Base-by-base conservation (phyloP, 306 rosid species). In the Casuarina cunninghamiana region DNA sequence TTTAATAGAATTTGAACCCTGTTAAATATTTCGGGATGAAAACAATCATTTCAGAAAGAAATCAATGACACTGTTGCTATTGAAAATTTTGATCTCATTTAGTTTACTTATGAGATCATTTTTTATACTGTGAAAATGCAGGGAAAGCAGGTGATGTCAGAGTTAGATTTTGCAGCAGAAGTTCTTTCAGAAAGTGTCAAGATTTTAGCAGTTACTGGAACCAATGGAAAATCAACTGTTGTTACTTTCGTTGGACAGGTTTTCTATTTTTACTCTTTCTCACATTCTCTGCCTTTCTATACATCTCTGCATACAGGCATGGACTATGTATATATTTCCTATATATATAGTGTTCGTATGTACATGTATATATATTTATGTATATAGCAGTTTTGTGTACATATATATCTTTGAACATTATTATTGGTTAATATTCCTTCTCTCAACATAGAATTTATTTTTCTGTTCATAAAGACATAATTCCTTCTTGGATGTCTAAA, bases 231-330 rank as follows among this genome's bases (percentile, higher is more conserved):
- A 73, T 82, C 82, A 42, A 82, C 85, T 44, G 78, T 73, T 11
- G 85, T 73, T 21, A 82, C 85, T 54, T 82, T 77, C 67, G 85
- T 82, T 21, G 85, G 85, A 74, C 85, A 82, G 82, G 85, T 77
- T 37, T 19, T 58, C 5, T 58, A 8, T 21, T 1, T 9, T 3
- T 57, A 10, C 1, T 21, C 32, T 55, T n/a, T 51, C 57, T 51
- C 57, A 48, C n/a, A 3, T 26, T 26, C 32, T 26, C 32, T 26
- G 32, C 32, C 32, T 26, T 26, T 26, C 32, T 26, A 26, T 26
- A 26, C 32, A 26, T 26, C 32, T 26, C 32, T 26, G 32, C 32
- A 26, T 26, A 26, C 32, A 26, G 32, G 32, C 32, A 1, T 26
- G 32, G 32, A 26, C 32, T 26, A 26, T 26, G 32, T 26, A 26